Base-by-base conservation (phyloP, 495 filamentous ascomycete species). In the Sordaria brevicollis region DNA sequence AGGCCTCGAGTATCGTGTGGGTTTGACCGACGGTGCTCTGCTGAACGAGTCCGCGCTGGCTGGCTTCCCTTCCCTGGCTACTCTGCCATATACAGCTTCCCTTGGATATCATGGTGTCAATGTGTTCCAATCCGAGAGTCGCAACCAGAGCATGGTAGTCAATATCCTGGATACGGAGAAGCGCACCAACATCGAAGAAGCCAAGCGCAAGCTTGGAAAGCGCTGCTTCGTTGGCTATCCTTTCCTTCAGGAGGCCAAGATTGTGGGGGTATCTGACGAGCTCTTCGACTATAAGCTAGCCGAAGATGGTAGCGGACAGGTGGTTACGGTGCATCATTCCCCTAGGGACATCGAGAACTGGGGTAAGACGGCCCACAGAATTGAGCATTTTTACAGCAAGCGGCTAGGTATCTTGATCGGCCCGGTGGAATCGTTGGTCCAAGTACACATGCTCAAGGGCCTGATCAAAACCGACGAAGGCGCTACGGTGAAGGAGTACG, bases 71-170 rank as follows among this genome's bases (percentile, higher is more conserved):
- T 94, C 87, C 70, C 81, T 98, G 75, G 92, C 93, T 67, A 92
- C 90, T 3, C 81, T 99, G 57, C 90, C 92, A 5, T 91, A 94
- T 77, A 86, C 85, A 57, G 96, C 92, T 7, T 84, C 82, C 37
- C 85, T 97, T 66, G 93, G 87, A 9, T 97, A 95, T 80, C 94
- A 97, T 77, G 92, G 92, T 11, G 93, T 99, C 62, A 93, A 87
- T 72, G 92, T 99, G n/a, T 99, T 99, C 82, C 92, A 96, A 77
- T 93, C 96, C 71, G 94, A 97, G 57, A 97, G 93, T 76, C 89
- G 94, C 67, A 97, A 98, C 74, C 92, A 97, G 83, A 98, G 93
- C 76, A 96, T 97, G 92, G 87, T 97, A 15, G 85, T 98, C 70
- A 96, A 91, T 13, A 81, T 98, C 35, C 79, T 89, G 39, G 90